Base-by-base conservation (phyloP, 768 basidiomycete species). In the Rhizopogon vinicolor region DNA sequence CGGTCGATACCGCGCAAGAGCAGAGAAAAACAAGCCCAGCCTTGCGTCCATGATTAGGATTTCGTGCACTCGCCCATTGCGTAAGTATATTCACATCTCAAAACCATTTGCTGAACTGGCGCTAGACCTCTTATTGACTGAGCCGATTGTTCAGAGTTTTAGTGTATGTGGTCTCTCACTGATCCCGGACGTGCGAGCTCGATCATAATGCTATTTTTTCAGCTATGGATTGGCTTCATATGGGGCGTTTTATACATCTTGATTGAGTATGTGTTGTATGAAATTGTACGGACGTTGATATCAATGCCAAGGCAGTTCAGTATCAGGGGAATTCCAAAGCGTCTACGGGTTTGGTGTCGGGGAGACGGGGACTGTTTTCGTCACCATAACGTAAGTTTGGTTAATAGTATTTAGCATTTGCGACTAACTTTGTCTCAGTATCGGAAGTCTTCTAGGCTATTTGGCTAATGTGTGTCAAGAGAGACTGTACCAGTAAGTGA, bases 201-300 rank as follows among this genome's bases (percentile, higher is more conserved):
- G 19, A 28, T n/a, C 22, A 44, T 66, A 12, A 63, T 55, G 25
- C 4, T 42, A 3, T 5, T 28, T 6, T 1, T 28, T 35, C 66
- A 89, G 85, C 63, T 87, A n/a, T 87, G 85, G 86, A 71, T 84
- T 31, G 83, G 84, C 51, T 83, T 92, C 56, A 78, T 80, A 0
- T 93, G 90, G 89, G 90, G 90, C 0, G 80, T 90, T 5, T 66
- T 86, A 19, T 93, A 81, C 62, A 84, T 82, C 52, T 71, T 91
- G 64, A 74, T 89, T 31, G 81, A 82, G 83, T 85, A 61, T 33
- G 72, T 50, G 44, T 8, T 25, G 10, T 25, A n/a, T 55, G 13
- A 28, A 35, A 41, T 35, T 39, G 43, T 25, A 18, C 14, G 29
- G 3, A 31, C 46, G 49, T 43, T 25, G 39, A 52, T 41, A 31